Evolutionary conservation across 2,329 filamentous ascomycete species (phyloP), one percentile per base, ranked within the genome.

Genomic region (Sporothrix dimorphospora): DNA sequence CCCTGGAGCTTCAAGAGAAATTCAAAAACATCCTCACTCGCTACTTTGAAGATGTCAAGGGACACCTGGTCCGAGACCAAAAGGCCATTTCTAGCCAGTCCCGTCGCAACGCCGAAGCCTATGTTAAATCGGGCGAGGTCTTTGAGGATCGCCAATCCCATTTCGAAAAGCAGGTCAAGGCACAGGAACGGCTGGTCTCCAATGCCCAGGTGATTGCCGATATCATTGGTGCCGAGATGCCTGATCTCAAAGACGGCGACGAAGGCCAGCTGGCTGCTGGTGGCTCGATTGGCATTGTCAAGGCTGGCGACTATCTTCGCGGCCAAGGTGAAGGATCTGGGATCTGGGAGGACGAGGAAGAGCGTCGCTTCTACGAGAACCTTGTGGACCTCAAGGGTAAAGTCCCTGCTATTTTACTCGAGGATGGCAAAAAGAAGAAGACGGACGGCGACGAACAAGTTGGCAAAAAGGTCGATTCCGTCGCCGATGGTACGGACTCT

Each of bases 281-380:
- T 78, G 90, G 93, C 70, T 91, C 92, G 1, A 98, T 99, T 77
- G 96, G 96, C 45, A 88, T 98, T 51, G 92, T 98, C 76, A 98
- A 98, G 82, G 92, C 94, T 12, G 93, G 94, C 0, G 95, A 98
- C 77, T 98, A 98, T 78, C 85, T 98, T 51, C 92, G 94, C 49
- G 94, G 94, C 14, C 93, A 97, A 79, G 92, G 91, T 27, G 95
- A 98, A 73, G 94, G 94, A 24, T 89, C 94, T 30, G 96, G 96
- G 0, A 98, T 99, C 74, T 99, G 96, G 96, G 94, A 98, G 82
- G 96, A 99, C 77, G 96, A 99, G 79, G 96, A 99, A 71, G 95
- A 99, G 81, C 90, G 96, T 73, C 92, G 96, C 73, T 99, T 99
- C 80, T 99, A 99, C 82, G 96, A 99, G 83, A 98, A 98, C 75